phyloP scores from a whole-genome alignment of 2,329 filamentous ascomycete species.

The Aureobasidium lini region DNA sequence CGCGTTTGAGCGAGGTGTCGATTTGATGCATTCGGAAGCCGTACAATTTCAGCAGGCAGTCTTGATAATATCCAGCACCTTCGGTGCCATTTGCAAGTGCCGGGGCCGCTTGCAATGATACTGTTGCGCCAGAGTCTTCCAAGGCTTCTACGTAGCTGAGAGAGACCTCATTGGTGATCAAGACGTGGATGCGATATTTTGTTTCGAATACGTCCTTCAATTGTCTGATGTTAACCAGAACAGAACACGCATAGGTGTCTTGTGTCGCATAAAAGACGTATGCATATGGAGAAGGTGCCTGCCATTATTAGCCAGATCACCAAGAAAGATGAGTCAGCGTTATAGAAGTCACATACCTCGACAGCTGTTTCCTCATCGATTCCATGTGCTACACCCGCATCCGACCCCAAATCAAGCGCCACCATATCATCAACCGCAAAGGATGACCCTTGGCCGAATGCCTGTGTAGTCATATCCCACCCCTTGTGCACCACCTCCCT shows the following conservation, averaged over 20 bases:
- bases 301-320: background rate
- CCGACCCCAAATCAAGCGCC: too few species aligned
- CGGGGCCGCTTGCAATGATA: constrained; percentile 20
- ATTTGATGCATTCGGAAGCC: constrained; percentile 24
- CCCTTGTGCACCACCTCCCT: background rate
- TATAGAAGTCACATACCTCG: too few species aligned
- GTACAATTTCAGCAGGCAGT: constrained; percentile 24
- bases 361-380: too few species aligned
- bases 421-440: background rate
- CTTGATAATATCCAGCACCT: constrained; percentile 20
- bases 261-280: constrained; percentile 26
- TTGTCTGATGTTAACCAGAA: constrained; percentile 24
- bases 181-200: constrained; percentile 21
- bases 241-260: constrained; percentile 24
- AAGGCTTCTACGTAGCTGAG: constrained; percentile 18
- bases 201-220: constrained; percentile 18
- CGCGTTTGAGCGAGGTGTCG: constrained; percentile 18
- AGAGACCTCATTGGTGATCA: constrained; percentile 18
- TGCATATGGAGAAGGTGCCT: constrained; percentile 16
- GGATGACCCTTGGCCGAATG: background rate
- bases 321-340: background rate
- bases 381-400: too few species aligned
- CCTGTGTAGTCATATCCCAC: background rate
- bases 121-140: constrained; percentile 13
- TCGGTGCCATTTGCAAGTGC: constrained; percentile 11